Evolutionary conservation across 306 rosid species (phyloP), one percentile per base, ranked within the genome.

Genomic region (Oemleria cerasiformis): DNA sequence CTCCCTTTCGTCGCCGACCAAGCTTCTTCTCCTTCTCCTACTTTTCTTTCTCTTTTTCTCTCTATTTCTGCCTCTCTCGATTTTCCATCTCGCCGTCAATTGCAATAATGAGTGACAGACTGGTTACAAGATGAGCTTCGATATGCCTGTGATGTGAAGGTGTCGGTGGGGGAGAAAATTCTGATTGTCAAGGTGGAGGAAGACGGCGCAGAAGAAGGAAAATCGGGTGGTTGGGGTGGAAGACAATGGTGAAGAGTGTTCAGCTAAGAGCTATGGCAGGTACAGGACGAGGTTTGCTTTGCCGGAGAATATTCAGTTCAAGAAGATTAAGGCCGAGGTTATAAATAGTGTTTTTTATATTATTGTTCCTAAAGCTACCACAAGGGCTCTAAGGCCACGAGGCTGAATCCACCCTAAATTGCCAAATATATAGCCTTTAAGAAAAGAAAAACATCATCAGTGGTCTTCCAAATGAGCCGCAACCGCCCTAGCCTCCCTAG

Each of bases 81-180:
- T n/a, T n/a, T n/a, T n/a, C n/a, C n/a, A n/a, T n/a, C n/a, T n/a
- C n/a, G n/a, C n/a, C n/a, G n/a, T n/a, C n/a, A n/a, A n/a, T n/a
- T n/a, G n/a, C n/a, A n/a, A n/a, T 5, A 88, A 88, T 71, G 92
- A 88, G 39, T 85, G 84, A 9, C 90, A 86, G 65, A 16, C 40
- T 13, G 96, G 82, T 67, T 90, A 88, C 88, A 92, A 84, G 78
- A 82, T 90, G 92, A 90, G 98, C 71, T 92, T 92, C 40, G 96
- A 92, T 53, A 92, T 92, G 91, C 96, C 98, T 0, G 98, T 96
- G 98, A 92, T 69, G 98, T 92, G 13, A 90, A 86, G 72, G 91
- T 88, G 1, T 90, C 96, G 88, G 91, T 92, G 21, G 96, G 90
- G 69, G 96, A 90, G 53, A 92, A 90, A 34, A 88, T 90, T 92